Percentiles rank a stretch among this genome's conserved stretches.
Evolutionary conservation across 768 basidiomycete species (phyloP).

Genomic region (Panaeolus papilionaceus): DNA sequence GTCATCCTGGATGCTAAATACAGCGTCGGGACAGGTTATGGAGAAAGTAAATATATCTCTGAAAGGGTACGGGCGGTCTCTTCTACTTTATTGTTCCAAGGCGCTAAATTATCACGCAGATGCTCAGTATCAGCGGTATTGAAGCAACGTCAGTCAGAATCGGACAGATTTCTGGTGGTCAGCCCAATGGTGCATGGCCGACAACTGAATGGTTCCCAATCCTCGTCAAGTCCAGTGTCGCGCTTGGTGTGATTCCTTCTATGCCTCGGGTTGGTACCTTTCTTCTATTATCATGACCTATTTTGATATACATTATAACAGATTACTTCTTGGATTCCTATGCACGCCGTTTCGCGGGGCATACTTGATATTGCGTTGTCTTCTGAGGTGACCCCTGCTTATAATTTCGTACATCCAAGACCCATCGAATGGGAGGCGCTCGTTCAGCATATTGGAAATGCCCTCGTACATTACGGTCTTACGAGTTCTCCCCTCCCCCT

Average conservation of each 20-base stretch:
- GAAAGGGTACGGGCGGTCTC: conserved; percentile 36
- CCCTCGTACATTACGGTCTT: conserved; percentile 25
- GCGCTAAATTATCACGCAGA: conserved; percentile 24
- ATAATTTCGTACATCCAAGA: conserved; percentile 43
- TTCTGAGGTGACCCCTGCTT: conserved; percentile 21
- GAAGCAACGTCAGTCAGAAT: conserved; percentile 38
- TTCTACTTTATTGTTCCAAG: background rate
- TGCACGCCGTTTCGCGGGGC: conserved; percentile 33
- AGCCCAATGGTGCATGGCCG: conserved; percentile 43
- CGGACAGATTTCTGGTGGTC: conserved; percentile 44
- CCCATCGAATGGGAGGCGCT: conserved; percentile 38
- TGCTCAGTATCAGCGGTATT: conserved; percentile 37
- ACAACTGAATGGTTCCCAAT: conserved; percentile 47
- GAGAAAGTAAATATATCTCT: conserved; percentile 40
- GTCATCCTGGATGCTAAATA: conserved; percentile 31
- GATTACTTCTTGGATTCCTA: conserved; percentile 43
- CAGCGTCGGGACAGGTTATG: conserved; percentile 37
- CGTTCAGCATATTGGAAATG: conserved; percentile 29
- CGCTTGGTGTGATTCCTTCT: conserved; percentile 35
- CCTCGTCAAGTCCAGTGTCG: conserved; percentile 41
- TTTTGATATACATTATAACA: conserved; percentile 17
- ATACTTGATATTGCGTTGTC: conserved; percentile 40
- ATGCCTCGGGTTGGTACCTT: conserved; percentile 33
- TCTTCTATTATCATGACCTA: background rate
- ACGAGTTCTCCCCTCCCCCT: conserved; percentile 19